Conservation (phyloP, 306 rosid species). For the Prunus mira region DNA sequence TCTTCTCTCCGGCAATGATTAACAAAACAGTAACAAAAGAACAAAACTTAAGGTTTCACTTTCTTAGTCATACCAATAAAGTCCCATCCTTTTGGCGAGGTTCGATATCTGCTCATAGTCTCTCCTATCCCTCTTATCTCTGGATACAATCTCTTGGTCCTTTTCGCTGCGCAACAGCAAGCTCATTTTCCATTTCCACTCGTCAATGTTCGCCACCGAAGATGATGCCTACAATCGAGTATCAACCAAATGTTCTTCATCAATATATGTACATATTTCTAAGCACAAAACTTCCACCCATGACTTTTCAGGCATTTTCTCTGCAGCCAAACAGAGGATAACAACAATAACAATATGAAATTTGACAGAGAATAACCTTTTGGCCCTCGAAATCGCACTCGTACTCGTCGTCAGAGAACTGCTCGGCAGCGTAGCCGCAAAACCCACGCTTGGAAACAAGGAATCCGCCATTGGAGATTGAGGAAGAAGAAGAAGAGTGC, state of each 20-base stretch:
- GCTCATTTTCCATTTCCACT: conserved; percentile 99
- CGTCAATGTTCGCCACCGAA: conserved; percentile 90
- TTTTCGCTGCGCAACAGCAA: conserved; percentile 71
- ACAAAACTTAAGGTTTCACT: not conserved
- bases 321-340: conserved; percentile 2
- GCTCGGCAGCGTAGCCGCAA: conserved; percentile 57
- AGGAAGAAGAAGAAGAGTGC: conserved; percentile 23
- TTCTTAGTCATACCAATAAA: conserved; percentile 48
- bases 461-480: conserved; percentile 18
- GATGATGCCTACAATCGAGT: conserved; percentile 63
- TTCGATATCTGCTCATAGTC: conserved; percentile 94
- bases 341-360: not conserved
- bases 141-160: conserved; percentile 89
- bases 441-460: conserved; percentile 37
- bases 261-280: not conserved
- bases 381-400: conserved; percentile 65
- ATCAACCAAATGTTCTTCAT: not conserved
- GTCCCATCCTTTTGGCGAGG: conserved; percentile 92
- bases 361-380: conserved; percentile 27
- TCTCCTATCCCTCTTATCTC: conserved; percentile 85
- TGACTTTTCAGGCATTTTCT: not conserved
- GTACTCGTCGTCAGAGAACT: conserved; percentile 93
- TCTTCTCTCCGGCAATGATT: conserved; percentile 3
- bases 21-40: not conserved
- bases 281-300: not conserved